Conservation (phyloP, 2,329 filamentous ascomycete genomes). For the Corniculantispora saksenae region DNA sequence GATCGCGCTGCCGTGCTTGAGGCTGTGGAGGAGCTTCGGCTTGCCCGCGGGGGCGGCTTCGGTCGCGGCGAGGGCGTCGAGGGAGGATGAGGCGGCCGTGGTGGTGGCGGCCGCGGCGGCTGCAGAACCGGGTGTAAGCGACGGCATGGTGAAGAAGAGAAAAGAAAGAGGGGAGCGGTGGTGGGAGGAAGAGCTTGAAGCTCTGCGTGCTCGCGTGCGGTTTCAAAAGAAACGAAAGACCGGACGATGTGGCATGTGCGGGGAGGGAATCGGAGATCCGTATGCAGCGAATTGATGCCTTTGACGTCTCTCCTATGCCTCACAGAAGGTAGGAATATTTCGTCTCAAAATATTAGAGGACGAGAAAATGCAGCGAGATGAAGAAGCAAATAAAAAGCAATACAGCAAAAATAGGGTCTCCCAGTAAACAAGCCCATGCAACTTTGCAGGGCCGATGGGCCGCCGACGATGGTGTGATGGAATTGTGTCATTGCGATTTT, state of each 20-base stretch:
- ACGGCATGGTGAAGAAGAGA: neutral
- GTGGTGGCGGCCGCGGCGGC: neutral
- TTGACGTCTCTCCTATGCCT: neutral
- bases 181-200: neutral
- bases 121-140: conserved; percentile 6
- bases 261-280: neutral
- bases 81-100: neutral
- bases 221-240: neutral
- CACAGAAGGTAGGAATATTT: neutral
- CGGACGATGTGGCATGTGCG: neutral
- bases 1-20: conserved; percentile 76
- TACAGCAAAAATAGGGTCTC: neutral
- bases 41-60: conserved; percentile 22
- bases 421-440: neutral
- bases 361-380: neutral
- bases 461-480: conserved; percentile 17
- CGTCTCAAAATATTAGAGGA: neutral
- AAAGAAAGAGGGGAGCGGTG: neutral
- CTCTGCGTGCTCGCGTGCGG: neutral
- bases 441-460: conserved; percentile 5
- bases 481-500: conserved; percentile 20
- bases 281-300: neutral
- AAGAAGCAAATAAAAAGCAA: neutral
- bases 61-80: no score
- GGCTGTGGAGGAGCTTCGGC: conserved; percentile 72